phyloP scores from a whole-genome alignment of 371 early-diverging fungal species.

The Aphelidium insulamus region DNA sequence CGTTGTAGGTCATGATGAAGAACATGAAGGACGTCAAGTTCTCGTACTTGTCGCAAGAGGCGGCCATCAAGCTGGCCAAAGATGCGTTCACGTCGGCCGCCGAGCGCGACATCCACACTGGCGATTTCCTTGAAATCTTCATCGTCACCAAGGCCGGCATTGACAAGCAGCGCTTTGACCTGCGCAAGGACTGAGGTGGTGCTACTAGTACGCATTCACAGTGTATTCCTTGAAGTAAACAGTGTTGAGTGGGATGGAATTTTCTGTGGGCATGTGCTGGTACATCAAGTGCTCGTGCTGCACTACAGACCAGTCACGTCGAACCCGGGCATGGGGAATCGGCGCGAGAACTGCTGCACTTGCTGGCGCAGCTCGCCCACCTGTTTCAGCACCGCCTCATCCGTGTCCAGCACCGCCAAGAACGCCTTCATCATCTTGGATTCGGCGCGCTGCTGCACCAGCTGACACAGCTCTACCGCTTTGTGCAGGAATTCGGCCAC shows the following conservation, averaged over 20 bases:
- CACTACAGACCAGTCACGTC: slow-evolving; percentile 8
- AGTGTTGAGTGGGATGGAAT: too few relatives aligned
- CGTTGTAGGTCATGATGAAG: slow-evolving; percentile 10
- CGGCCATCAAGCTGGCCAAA: slow-evolving; percentile 58
- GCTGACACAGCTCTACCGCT: slow-evolving; percentile 46
- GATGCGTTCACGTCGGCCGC: slow-evolving; percentile 96
- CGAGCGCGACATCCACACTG: slow-evolving; percentile 99
- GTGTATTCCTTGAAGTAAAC: too few relatives aligned
- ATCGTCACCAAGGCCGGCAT: slow-evolving; percentile 64
- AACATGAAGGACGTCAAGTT: slow-evolving; percentile 23
- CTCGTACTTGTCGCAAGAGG: slow-evolving; percentile 25
- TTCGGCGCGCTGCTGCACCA: slow-evolving; percentile 35
- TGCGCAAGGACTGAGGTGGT: slow-evolving; percentile 55
- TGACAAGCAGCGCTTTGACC: slow-evolving; percentile 33
- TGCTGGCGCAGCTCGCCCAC: slow-evolving; percentile 55
- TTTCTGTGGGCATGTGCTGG: too few relatives aligned
- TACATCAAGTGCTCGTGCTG: too few relatives aligned
- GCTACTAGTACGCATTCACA: too few relatives aligned
- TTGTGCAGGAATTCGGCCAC: slow-evolving; percentile 69
- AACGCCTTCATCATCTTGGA: slow-evolving; percentile 93
- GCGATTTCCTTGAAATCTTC: slow-evolving; percentile 89
- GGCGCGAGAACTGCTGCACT: slow-evolving; percentile 71
- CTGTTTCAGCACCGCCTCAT: slow-evolving; percentile 17
- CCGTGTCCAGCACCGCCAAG: slow-evolving; percentile 39
- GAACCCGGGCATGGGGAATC: slow-evolving; percentile 77